Base-by-base conservation (phyloP, 805 yeast species). In the Candida schatavii region DNA sequence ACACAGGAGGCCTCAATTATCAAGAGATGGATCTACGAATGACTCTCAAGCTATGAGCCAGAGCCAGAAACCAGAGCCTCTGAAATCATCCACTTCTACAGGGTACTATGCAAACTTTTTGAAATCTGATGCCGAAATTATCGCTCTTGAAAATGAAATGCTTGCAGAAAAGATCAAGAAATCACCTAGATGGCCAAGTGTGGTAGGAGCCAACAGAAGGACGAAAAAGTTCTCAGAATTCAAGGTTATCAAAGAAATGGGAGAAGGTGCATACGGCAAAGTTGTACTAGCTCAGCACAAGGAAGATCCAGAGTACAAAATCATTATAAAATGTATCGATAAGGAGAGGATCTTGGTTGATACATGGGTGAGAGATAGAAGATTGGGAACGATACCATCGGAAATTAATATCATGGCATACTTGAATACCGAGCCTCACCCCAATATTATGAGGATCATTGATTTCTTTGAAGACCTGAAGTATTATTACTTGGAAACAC, bases 181-280 rank as follows among this genome's bases (percentile, higher is more conserved):
- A 1, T 75, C 83, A 0, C 48, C 51, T 5, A 56, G 61, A 35
- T 78, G 80, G 74, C 83, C 83, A 0, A 46, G 44, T 18, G 71
- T 66, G 22, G 72, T 72, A 13, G 97, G 97, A 2, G 67, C 73
- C 4, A 69, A 71, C 42, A 77, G 93, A 54, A 75, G 96, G 41
- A 80, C 75, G 17, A 87, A 87, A 57, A 78, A 80, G 46, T 75
- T 88, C 47, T 59, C 74, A 0, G 96, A 89, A 57, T 93, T 88
- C 52, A 62, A 67, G 1, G 75, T 86, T 1, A 35, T 88, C 34
- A 85, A 86, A 57, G 79, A 81, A 47, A 79, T 93, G 81, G 99
- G 99, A 1, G 91, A 86, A 60, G 99, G 99, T 29, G 97, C 98
- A 0, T 93, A 93, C 56, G 99, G 99, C 10, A 87, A 88, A 56